phyloP scores from a whole-genome alignment of 2,329 filamentous ascomycete species.

The Camillea tinctor region DNA sequence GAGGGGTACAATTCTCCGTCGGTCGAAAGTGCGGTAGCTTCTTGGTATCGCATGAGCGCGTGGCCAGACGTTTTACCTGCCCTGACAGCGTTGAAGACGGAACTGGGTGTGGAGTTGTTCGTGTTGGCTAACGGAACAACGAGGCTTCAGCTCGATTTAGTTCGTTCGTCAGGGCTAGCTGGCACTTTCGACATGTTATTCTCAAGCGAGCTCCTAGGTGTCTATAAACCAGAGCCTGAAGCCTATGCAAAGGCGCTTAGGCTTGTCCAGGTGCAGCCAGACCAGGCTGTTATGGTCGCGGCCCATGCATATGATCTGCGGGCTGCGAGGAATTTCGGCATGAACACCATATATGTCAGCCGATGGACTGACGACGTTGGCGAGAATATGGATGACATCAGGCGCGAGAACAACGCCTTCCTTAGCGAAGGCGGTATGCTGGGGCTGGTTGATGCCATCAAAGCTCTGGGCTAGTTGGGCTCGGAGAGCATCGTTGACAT shows the following conservation, averaged over 20 bases:
- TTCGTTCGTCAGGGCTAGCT: constrained; percentile 42
- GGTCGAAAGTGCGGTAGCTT: constrained; percentile 29
- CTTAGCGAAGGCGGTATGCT: constrained; percentile 18
- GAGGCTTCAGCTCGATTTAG: constrained; percentile 53
- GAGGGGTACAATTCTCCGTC: constrained; percentile 1
- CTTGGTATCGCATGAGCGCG: constrained; percentile 49
- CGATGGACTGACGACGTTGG: constrained; percentile 53
- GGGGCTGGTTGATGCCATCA: constrained; percentile 11
- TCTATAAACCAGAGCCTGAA: constrained; percentile 47
- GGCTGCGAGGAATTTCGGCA: constrained; percentile 46
- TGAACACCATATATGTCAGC: constrained; percentile 52
- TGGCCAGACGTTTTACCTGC: constrained; percentile 51
- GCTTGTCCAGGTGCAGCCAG: constrained; percentile 42
- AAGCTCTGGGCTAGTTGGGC: constrained; percentile 9
- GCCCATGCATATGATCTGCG: constrained; percentile 54
- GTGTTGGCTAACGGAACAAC: constrained; percentile 56
- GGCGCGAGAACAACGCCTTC: constrained; percentile 39
- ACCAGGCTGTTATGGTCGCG: constrained; percentile 52
- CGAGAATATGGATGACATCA: constrained; percentile 43
- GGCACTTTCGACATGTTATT: constrained; percentile 49
- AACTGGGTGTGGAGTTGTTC: constrained; percentile 41
- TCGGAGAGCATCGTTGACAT: not conserved
- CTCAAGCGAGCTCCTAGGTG: constrained; percentile 49
- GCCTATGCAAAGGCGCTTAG: constrained; percentile 46
- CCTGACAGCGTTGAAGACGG: constrained; percentile 37